Conservation (phyloP, 1,139 yeast species). For the Nematodospora anomalae region DNA sequence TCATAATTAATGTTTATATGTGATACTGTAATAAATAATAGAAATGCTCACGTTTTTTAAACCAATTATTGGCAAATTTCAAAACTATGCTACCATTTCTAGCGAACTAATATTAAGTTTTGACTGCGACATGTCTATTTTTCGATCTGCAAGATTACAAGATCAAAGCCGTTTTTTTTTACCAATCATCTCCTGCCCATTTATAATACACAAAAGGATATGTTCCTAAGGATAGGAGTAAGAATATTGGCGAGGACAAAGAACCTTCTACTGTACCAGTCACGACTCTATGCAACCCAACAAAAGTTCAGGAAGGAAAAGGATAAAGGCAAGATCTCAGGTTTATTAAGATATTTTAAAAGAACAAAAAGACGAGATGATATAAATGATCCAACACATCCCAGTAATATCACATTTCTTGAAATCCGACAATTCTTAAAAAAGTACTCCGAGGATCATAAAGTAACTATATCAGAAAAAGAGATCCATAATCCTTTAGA, state of each 20-base stretch:
- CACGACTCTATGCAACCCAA: not conserved
- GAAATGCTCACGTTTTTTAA: no score
- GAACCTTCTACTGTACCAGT: not conserved
- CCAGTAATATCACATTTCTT: slow-evolving; percentile 8
- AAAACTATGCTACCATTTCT: not conserved
- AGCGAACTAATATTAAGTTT: not conserved
- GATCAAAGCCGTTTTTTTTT: not conserved
- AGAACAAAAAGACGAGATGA: slow-evolving; percentile 15
- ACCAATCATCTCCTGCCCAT: not conserved
- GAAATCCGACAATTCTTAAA: slow-evolving; percentile 19
- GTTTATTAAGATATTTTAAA: slow-evolving; percentile 8
- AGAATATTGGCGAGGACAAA: not conserved
- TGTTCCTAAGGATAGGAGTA: slow-evolving; percentile 5
- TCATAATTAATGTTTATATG: slow-evolving; percentile 2
- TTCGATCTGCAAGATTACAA: not conserved
- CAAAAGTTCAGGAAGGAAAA: not conserved
- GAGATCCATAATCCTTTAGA: slow-evolving; percentile 25
- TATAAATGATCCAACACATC: slow-evolving; percentile 15
- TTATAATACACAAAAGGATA: not conserved
- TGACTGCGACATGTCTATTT: not conserved
- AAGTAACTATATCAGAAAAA: slow-evolving; percentile 13
- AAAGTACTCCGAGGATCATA: slow-evolving; percentile 9
- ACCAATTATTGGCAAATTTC: slow-evolving; percentile 4
- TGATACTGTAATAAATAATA: not conserved
- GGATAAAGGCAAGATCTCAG: slow-evolving; percentile 6